Base-by-base conservation (phyloP, 306 rosid genomes). In the Rosa multiflora region DNA sequence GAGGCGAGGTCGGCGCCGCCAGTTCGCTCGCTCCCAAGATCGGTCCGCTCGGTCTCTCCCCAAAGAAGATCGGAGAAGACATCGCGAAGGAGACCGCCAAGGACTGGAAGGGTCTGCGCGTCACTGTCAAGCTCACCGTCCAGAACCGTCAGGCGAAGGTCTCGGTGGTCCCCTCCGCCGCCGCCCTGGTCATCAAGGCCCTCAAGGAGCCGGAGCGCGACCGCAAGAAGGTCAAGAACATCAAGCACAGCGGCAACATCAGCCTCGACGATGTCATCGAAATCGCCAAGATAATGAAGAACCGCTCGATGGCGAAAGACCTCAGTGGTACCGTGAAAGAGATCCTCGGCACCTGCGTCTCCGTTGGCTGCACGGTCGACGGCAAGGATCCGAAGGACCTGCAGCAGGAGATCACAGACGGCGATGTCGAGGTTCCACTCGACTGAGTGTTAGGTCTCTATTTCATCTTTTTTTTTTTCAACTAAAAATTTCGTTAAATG, bases 101-200 rank as follows among this genome's bases (percentile, higher is more conserved):
- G 85, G 98, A 93, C 79, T 93, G 98, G 98, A 93, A 93, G 89
- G 98, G 98, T 0, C 88, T 93, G 2, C 76, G 98, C 0, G 98
- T 93, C 1, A 93, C 98, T 8, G 98, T 94, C 20, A 92, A 94
- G 84, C 96, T 94, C 23, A 94, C 98, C 1, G 98, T 94, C 2
- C 98, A 94, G 87, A 92, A 94, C 68, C 97, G 98, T 66, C 96
- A 92, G 85, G 98, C 98, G 0, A 92, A 94, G 82, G 97, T 94
- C 8, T 58, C 96, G 0, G 98, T 94, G 7, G 98, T 94, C 11
- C 98, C 98, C 0, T 94, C 98, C 0, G 98, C 98, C 5, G 98
- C 98, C 0, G 98, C 98, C 1, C 89, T 94, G 0, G 98, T 94
- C 49, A 94, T 94, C 83, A 94, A 94, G 86, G 83, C 98, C 0